Evolutionary conservation across 116 monocot species (phyloP), one percentile per base, ranked within the genome.

Genomic region (Cymodocea nodosa): DNA sequence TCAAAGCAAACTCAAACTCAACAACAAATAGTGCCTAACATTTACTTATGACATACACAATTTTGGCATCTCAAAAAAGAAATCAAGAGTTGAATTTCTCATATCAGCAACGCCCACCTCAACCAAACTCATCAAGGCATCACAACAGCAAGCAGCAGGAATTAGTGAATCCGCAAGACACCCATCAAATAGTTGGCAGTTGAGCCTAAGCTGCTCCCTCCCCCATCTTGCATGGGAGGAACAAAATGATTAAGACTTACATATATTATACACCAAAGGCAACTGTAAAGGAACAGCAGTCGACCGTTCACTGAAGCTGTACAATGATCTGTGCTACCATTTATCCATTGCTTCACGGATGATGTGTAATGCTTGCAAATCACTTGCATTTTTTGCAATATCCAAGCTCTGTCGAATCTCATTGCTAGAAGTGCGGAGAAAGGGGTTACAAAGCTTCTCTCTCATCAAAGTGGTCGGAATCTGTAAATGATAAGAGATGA

Each of bases 321-420:
- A 56, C 18, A 20, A 56, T 10, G 10, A 13, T 69, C 73, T 67
- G 23, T 10, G 56, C 65, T 73, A 73, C 74, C 74, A 68, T 15
- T 79, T 78, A 71, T 93, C 93, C 69, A 89, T 93, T 19, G 93
- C 93, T 64, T 69, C 75, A 5, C 89, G 81, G n/a, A 93, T 84
- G 55, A 72, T 48, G 23, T 78, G 81, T 65, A 93, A 70, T 17
- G 86, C 86, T 69, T 84, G 67, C 5, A 81, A 75, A 57, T 89
- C 86, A 73, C 78, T 80, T 12, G 89, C 89, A 40, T 77, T 37
- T 13, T 66, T 69, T 53, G 94, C 79, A 70, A 94, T 94, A 10
- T 67, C 79, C 59, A 94, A 67, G 20, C 24, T 79, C 37, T 57
- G 70, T 30, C 89, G 75, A 52, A 94, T 94, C 70, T 89, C 89